Conservation (phyloP, 148 eudicot species). For the Nyssa sinensis region DNA sequence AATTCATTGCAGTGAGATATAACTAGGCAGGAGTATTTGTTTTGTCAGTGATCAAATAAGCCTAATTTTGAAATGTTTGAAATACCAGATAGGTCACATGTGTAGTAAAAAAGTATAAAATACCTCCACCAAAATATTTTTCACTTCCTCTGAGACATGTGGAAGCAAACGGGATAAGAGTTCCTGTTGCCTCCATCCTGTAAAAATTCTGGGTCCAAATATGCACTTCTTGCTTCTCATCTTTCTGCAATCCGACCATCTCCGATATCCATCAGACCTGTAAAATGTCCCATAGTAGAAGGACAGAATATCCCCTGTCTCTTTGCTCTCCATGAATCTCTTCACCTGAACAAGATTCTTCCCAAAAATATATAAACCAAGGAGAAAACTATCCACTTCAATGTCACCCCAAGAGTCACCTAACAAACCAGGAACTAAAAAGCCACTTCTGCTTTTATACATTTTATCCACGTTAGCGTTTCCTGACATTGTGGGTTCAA, state of each 20-base stretch:
- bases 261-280: conserved; percentile 16
- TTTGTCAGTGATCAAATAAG: background rate
- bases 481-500: background rate
- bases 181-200: conserved; percentile 35
- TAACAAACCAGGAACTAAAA: conserved; percentile 13
- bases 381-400: conserved; percentile 24
- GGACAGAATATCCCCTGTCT: conserved; percentile 24
- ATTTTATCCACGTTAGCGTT: background rate
- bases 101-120: conserved; percentile 11
- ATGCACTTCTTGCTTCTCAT: conserved; percentile 12
- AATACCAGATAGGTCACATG: background rate
- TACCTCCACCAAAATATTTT: conserved; percentile 30
- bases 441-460: background rate
- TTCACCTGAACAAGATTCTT: conserved; percentile 26
- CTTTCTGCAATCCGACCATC: conserved; percentile 27
- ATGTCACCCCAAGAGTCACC: conserved; percentile 22
- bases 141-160: conserved; percentile 20
- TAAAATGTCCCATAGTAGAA: conserved; percentile 34
- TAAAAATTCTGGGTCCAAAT: conserved; percentile 25
- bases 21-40: background rate
- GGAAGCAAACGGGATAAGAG: conserved; percentile 31
- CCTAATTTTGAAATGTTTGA: background rate
- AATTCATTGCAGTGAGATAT: background rate
- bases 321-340: conserved; percentile 26
- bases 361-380: conserved; percentile 22